Base-by-base conservation (phyloP, 78 protist genomes). In the Tieghemostelium lacteum region DNA sequence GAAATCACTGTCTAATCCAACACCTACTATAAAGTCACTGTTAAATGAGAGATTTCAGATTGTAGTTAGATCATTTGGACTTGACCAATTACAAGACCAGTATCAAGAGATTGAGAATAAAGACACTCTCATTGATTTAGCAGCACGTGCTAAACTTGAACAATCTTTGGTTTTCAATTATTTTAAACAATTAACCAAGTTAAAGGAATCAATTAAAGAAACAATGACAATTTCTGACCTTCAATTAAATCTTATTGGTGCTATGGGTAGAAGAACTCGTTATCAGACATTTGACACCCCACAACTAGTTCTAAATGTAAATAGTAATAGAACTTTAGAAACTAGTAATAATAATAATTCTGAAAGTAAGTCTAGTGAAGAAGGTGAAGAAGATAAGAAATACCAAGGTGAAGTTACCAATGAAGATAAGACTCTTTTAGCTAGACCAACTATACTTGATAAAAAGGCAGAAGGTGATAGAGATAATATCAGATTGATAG, bases 181-280 rank as follows among this genome's bases (percentile, higher is more conserved):
- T 45, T 83, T 42, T 33, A 66, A 63, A 29, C 91, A 83, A 42
- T 19, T 52, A 17, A 42, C 33, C 19, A 83, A 83, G 31, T 16
- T 40, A 26, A 33, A 20, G 22, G 91, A 83, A 22, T 37, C 91
- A 22, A 37, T 83, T 12, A 74, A 61, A 17, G 61, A 69, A 55
- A 85, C 93, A 7, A 12, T 36, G 24, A 73, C 73, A n/a, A 26
- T 62, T 33, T 74, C 87, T 10, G 76, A 37, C 22, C 63, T 88
- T 1, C 16, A 31, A 3, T 61, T 40, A 3, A 20, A 73, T 14
- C 54, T 95, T 31, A 95, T 95, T 37, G 97, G 97, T 77, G 95
- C 88, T 6, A 55, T 92, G 0, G 97, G 97, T 37, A 37, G 52
- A 29, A 85, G 97, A 64, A 95, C 95, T 6, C 75, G 86, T 73